Evolutionary conservation across 1,139 yeast genomes (phyloP), one percentile per base, ranked within the genome.

Genomic region (Suhomyces panamericanus): DNA sequence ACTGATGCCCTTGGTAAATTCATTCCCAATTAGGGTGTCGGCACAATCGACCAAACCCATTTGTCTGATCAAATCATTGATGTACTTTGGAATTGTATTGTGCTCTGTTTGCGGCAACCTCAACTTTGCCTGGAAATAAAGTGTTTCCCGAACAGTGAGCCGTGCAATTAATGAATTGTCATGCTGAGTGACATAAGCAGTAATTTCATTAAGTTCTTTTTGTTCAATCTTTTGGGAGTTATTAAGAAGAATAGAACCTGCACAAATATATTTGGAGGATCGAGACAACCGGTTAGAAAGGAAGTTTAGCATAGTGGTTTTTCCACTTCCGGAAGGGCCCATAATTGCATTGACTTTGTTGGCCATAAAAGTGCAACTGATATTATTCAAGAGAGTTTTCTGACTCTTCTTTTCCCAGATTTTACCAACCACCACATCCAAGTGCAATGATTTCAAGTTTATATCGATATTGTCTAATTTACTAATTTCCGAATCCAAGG

Each of bases 261-360:
- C 47, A n/a, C 52, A 37, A 8, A 41, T 43, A 29, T 43, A 52
- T 8, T 51, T 41, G 1, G 54, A 46, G 3, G 48, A 41, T 14
- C 51, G 36, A 31, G 54, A 35, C 11, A 58, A 49, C 8, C 64
- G 42, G 15, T 49, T 35, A 2, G 64, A 57, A 28, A 61, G 39
- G 35, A 49, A 53, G 36, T 59, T 60, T 30, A 61, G 51, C 30
- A 61, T 47, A 0, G 66, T 59, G 1, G 64, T 59, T 35, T 61
- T 61, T 1, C 66, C 66, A 37, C 61, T 55, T 11, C 66, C 66
- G 3, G 63, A 58, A 6, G 66, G 66, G 1, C 66, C 66, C 66
- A 61, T 60, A 24, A 61, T 60, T 10, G 52, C 66, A 42, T 59
- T 61, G 35, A 61, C 57, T 3, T 54, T 49, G 32, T 52, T 53